Percentiles rank a stretch among this genome's conserved stretches.
phyloP scores from a whole-genome alignment of 1,139 yeast species.

The Geotrichum fermentans region DNA sequence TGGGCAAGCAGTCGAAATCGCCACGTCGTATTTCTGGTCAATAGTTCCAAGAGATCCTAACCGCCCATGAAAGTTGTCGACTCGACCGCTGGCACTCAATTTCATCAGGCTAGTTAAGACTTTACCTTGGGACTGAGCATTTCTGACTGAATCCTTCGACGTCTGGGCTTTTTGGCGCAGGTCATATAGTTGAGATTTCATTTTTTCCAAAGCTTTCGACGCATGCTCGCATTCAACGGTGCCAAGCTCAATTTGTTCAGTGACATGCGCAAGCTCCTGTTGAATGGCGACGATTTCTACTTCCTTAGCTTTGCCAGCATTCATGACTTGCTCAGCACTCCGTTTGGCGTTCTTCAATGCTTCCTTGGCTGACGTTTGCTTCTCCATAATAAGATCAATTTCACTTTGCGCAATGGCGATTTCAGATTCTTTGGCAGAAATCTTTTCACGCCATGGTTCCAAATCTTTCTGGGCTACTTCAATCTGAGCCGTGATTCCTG shows the following conservation, averaged over 20 bases:
- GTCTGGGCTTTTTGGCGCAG: slow-evolving; percentile 63
- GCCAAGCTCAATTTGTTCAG: slow-evolving; percentile 55
- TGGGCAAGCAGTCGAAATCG: slow-evolving; percentile 92
- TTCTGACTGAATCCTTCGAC: slow-evolving; percentile 54
- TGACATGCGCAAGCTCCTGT: slow-evolving; percentile 46
- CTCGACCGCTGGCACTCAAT: slow-evolving; percentile 74
- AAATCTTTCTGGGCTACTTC: slow-evolving; percentile 58
- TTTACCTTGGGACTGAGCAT: slow-evolving; percentile 61
- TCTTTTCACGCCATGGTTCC: slow-evolving; percentile 78
- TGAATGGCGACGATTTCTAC: slow-evolving; percentile 41
- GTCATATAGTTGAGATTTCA: slow-evolving; percentile 51
- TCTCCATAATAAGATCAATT: slow-evolving; percentile 55
- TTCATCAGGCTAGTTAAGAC: slow-evolving; percentile 67
- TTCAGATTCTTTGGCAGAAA: slow-evolving; percentile 62
- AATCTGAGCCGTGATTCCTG: slow-evolving; percentile 57
- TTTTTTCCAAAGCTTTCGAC: slow-evolving; percentile 44
- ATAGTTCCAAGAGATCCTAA: slow-evolving; percentile 87
- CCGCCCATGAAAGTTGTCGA: slow-evolving; percentile 82
- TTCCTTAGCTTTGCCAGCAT: slow-evolving; percentile 54
- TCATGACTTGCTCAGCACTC: slow-evolving; percentile 46
- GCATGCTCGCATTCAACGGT: slow-evolving; percentile 54
- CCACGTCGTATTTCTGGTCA: slow-evolving; percentile 83
- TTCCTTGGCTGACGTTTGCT: slow-evolving; percentile 43
- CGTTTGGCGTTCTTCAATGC: slow-evolving; percentile 48
- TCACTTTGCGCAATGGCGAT: slow-evolving; percentile 63